Conservation (phyloP, 1,139 yeast genomes). For the Geotrichum candidum region DNA sequence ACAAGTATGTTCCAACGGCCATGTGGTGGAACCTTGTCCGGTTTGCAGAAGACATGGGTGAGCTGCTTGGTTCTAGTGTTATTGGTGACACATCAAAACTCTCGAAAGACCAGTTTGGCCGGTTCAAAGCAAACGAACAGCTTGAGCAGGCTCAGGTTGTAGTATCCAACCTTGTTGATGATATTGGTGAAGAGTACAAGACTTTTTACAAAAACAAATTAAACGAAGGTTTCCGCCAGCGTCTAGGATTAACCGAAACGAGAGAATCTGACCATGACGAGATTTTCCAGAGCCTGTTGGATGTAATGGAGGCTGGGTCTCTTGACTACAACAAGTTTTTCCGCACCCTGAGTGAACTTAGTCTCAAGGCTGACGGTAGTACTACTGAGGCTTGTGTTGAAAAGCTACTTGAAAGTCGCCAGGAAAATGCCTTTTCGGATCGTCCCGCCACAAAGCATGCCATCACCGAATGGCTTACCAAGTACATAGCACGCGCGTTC, state of each 20-base stretch:
- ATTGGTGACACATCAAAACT: conserved; percentile 1
- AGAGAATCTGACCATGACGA: conserved; percentile 42
- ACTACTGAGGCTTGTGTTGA: conserved; percentile 13
- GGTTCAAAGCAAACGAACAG: conserved; percentile 39
- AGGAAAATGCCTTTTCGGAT: conserved; percentile 1
- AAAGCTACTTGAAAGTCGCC: neutral
- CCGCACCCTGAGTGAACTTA: conserved; percentile 48
- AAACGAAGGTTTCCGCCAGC: conserved; percentile 50
- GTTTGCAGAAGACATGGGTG: conserved; percentile 78
- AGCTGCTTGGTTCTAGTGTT: conserved; percentile 56
- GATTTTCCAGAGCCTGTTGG: conserved; percentile 56
- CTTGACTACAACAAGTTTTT: conserved; percentile 81
- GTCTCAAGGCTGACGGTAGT: conserved; percentile 22
- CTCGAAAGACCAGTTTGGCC: conserved; percentile 21
- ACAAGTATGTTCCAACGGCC: conserved; percentile 73
- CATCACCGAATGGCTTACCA: conserved; percentile 36
- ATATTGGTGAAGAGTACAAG: conserved; percentile 62
- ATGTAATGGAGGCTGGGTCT: conserved; percentile 53
- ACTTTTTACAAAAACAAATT: conserved; percentile 55
- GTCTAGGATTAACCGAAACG: conserved; percentile 57
- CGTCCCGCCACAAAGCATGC: conserved; percentile 20
- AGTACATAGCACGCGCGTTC: conserved; percentile 40
- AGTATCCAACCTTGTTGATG: conserved; percentile 61
- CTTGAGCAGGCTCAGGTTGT: conserved; percentile 50
- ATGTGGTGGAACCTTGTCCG: conserved; percentile 93